These are phyloP conservation scores for Annona squamosa DNA, from an alignment of 164 flowering plant genomes.

Conservation along the genomic window DNA sequence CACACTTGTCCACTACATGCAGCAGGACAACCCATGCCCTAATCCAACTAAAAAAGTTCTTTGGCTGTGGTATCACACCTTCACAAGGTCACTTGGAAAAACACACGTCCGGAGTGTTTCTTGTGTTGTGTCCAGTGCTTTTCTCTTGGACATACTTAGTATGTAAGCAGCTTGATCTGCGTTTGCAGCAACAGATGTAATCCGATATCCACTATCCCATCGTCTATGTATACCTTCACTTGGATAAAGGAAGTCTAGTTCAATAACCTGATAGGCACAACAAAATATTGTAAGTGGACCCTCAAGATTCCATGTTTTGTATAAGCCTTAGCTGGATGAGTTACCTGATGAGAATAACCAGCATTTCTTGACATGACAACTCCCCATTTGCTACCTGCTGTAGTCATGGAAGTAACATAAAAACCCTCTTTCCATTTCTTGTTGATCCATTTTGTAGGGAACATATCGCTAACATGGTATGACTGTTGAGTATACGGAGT, in stretches of 20 bases:
- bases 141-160: conserved; percentile 41
- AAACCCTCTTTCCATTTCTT: conserved; percentile 76
- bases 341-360: conserved; percentile 53
- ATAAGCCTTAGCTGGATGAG: neutral
- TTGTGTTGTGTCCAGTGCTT: conserved; percentile 35
- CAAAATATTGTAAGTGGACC: conserved; percentile 3
- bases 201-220: conserved; percentile 56
- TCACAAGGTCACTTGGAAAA: conserved; percentile 46
- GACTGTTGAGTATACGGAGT: conserved; percentile 49
- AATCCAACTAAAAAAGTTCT: neutral
- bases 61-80: conserved; percentile 26
- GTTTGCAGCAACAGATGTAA: conserved; percentile 52
- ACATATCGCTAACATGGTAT: conserved; percentile 58
- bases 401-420: conserved; percentile 56
- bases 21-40: neutral
- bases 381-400: conserved; percentile 59
- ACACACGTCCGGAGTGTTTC: conserved; percentile 49
- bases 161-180: conserved; percentile 57
- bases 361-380: conserved; percentile 61
- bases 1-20: neutral
- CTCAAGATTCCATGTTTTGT: neutral
- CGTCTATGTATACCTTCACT: conserved; percentile 61
- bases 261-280: conserved; percentile 42
- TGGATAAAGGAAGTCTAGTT: conserved; percentile 59
- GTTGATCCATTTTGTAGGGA: conserved; percentile 68